These are phyloP conservation scores for Abelmoschus esculentus DNA, from an alignment of 345 rosid species.

Conservation along the genomic window DNA sequence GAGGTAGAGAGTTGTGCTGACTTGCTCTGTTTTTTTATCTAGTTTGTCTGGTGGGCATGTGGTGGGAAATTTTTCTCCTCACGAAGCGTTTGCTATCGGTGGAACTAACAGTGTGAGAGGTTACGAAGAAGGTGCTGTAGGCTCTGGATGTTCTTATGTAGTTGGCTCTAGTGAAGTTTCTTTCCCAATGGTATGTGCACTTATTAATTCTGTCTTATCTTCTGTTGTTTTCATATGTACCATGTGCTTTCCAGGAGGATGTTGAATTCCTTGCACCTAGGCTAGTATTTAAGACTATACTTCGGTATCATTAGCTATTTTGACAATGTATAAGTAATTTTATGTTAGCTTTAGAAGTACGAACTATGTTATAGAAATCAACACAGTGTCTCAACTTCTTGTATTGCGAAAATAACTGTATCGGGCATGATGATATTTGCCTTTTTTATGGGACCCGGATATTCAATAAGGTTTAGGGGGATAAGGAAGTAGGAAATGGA, in stretches of 20 bases:
- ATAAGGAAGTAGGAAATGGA: background rate
- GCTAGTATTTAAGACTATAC: background rate
- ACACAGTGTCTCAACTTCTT: no score
- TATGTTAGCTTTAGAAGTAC: no score
- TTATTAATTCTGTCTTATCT: background rate
- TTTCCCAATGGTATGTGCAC: slow-evolving; percentile 66
- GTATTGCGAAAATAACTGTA: no score
- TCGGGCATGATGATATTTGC: background rate
- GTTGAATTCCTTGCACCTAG: background rate
- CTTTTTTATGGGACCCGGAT: background rate
- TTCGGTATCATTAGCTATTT: no score
- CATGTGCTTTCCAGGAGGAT: background rate
- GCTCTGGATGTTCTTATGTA: slow-evolving; percentile 83
- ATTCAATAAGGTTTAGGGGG: background rate
- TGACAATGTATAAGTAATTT: no score
- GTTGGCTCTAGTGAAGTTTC: slow-evolving; percentile 87
- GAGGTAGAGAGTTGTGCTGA: slow-evolving; percentile 4
- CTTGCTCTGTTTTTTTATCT: slow-evolving; percentile 11
- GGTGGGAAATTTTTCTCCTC: slow-evolving; percentile 84
- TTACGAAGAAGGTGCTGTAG: slow-evolving; percentile 96
- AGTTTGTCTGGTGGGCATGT: slow-evolving; percentile 88
- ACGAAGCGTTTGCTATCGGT: slow-evolving; percentile 89
- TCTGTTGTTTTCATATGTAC: background rate
- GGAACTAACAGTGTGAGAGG: slow-evolving; percentile 99
- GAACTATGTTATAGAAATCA: no score